These are phyloP conservation scores for Neurospora sp. DNA, from an alignment of 495 filamentous ascomycete species.

Conservation along the genomic window DNA sequence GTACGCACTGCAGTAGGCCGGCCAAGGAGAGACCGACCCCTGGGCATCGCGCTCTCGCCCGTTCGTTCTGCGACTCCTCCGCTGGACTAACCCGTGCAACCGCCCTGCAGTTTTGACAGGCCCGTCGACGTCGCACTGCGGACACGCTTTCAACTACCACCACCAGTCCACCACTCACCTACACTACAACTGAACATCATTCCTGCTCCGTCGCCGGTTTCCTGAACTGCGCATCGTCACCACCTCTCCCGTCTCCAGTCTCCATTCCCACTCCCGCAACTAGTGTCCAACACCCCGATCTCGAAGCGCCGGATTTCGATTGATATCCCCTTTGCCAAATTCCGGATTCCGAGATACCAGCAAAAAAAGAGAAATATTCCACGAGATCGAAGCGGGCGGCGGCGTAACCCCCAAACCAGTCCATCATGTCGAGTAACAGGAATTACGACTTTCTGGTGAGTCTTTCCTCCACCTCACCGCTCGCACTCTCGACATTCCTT, in stretches of 20 bases:
- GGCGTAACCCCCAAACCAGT: conserved; percentile 1
- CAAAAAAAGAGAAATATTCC: not conserved
- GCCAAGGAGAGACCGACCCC: not conserved
- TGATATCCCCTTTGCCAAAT: not conserved
- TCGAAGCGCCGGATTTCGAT: not conserved
- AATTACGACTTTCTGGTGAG: conserved; percentile 97
- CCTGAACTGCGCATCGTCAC: not conserved
- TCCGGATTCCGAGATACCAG: not conserved
- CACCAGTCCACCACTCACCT: not conserved
- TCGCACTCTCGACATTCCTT: not conserved
- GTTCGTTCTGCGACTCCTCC: not conserved
- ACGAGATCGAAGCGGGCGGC: conserved; percentile 7
- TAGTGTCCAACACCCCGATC: not conserved
- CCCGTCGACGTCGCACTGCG: not conserved
- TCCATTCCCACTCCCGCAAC: not conserved
- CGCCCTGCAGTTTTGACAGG: not conserved
- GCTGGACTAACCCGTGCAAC: not conserved
- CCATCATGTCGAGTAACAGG: conserved; percentile 80
- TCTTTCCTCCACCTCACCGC: conserved; percentile 1
- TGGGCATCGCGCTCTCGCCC: not conserved
- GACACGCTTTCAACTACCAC: not conserved
- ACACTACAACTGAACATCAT: not conserved
- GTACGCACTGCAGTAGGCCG: not conserved
- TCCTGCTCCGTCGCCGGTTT: not conserved
- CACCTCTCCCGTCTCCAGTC: not conserved